phyloP scores from a whole-genome alignment of 1,139 yeast genomes.

The Taphrina sp. region DNA sequence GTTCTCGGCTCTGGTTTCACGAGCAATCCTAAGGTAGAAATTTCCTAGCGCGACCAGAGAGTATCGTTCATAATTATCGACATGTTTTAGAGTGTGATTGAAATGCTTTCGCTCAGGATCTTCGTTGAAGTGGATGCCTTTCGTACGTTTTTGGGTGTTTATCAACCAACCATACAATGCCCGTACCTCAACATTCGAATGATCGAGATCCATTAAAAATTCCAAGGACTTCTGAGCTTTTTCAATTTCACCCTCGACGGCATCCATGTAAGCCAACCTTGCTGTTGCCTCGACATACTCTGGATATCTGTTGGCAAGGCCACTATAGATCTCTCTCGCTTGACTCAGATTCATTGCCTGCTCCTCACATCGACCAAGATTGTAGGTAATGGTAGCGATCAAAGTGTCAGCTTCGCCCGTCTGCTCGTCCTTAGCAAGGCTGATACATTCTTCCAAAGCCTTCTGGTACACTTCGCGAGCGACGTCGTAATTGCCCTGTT shows the following conservation, averaged over 20 bases:
- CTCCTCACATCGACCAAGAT: constrained; percentile 48
- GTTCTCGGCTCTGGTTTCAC: constrained; percentile 59
- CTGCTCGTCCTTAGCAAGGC: constrained; percentile 41
- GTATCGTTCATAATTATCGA: constrained; percentile 78
- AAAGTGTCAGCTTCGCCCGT: constrained; percentile 35
- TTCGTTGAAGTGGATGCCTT: constrained; percentile 45
- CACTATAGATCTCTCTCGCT: constrained; percentile 56
- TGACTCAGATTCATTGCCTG: constrained; percentile 48
- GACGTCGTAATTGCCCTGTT: constrained; percentile 58
- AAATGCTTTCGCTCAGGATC: constrained; percentile 71
- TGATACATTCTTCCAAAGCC: constrained; percentile 49
- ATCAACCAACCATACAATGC: constrained; percentile 92
- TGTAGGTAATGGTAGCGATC: constrained; percentile 44
- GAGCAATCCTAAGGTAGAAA: constrained; percentile 76
- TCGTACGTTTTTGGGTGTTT: constrained; percentile 56
- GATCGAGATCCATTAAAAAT: constrained; percentile 54
- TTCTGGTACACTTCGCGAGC: constrained; percentile 54
- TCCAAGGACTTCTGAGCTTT: constrained; percentile 57
- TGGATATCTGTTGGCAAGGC: constrained; percentile 61
- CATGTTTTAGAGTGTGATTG: constrained; percentile 76
- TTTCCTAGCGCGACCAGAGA: constrained; percentile 89
- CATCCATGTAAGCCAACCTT: constrained; percentile 33
- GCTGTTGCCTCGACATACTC: constrained; percentile 56
- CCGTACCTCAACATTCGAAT: constrained; percentile 73
- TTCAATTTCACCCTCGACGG: constrained; percentile 44